Evolutionary conservation across 2,329 filamentous ascomycete genomes (phyloP).

Genomic region (Neurospora crassa): DNA sequence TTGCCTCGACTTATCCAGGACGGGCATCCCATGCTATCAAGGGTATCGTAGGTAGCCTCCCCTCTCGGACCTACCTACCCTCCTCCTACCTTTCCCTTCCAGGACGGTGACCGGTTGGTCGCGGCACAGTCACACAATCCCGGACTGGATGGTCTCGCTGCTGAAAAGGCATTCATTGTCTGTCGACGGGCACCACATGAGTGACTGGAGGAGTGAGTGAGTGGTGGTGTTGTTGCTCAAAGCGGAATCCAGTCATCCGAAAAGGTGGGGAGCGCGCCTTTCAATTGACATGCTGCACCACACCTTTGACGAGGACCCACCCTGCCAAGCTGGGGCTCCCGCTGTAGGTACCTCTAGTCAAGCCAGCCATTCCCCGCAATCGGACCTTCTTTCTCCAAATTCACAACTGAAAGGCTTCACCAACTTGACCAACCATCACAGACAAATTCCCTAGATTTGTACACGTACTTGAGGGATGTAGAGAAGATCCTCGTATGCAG

Average conservation of each 20-base stretch:
- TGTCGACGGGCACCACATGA: neutral
- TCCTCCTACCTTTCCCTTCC: neutral
- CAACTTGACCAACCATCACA: neutral
- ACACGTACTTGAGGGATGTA: neutral
- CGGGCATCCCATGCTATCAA: neutral
- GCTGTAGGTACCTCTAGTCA: neutral
- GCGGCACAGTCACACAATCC: too few relatives aligned
- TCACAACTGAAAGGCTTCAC: neutral
- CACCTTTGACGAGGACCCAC: neutral
- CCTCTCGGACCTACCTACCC: neutral
- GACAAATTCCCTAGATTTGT: neutral
- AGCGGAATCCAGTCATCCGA: constrained; percentile 1
- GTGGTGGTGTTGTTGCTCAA: neutral
- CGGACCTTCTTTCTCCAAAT: neutral
- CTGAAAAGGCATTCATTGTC: neutral
- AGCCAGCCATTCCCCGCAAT: neutral
- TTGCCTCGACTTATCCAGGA: neutral
- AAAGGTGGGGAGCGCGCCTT: constrained; percentile 19
- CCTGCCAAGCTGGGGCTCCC: neutral
- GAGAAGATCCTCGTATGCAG: neutral
- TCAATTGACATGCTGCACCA: constrained; percentile 19
- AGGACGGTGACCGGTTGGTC: neutral
- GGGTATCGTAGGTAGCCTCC: neutral
- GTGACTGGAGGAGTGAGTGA: too few relatives aligned
- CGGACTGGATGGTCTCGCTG: neutral